Base-by-base conservation (phyloP, 768 basidiomycete genomes). In the Tulasnella sp. region DNA sequence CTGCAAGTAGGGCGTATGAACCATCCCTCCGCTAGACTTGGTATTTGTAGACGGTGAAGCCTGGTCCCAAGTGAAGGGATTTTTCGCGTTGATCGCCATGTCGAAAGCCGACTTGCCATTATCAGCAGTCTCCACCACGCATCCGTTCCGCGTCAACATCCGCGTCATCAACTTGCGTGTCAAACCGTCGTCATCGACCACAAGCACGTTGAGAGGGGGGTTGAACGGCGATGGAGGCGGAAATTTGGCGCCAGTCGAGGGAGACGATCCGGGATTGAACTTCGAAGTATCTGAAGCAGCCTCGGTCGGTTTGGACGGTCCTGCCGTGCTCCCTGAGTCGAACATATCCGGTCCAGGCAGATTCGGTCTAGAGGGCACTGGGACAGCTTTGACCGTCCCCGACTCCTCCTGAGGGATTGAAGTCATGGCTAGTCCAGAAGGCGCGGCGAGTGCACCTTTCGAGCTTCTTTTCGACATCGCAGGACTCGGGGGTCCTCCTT, bases 111-210 rank as follows among this genome's bases (percentile, higher is more conserved):
- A 64, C 69, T 75, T 69, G 14, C 79, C 79, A 67, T 80, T 77
- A 72, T 79, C 79, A 22, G 79, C 79, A 35, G 66, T 71, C 59
- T 74, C 73, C 52, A 79, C 78, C 11, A 35, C 29, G 68, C 78
- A 79, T 0, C 79, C 79, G 12, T 79, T 72, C 0, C 78, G 76
- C n/a, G 73, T 62, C 72, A 80, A 75, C 79, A 80, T 79, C 29
- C 79, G 73, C 11, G 72, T 36, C 79, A 80, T 79, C 17, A 80
- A 71, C 16, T 74, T 72, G 17, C 79, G 75, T 26, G 79, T 80
- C 34, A 80, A 75, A 71, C 77, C 76, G 72, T 79, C 79, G 65
- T 80, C 79, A 59, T 79, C 79, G 63, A 79, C 75, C 11, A 79
- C 74, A 3, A 75, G 37, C 0, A 76, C 75, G 1, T 74, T 75